phyloP scores from a whole-genome alignment of 2,329 filamentous ascomycete species.

The Pseudogymnoascus verrucosus region DNA sequence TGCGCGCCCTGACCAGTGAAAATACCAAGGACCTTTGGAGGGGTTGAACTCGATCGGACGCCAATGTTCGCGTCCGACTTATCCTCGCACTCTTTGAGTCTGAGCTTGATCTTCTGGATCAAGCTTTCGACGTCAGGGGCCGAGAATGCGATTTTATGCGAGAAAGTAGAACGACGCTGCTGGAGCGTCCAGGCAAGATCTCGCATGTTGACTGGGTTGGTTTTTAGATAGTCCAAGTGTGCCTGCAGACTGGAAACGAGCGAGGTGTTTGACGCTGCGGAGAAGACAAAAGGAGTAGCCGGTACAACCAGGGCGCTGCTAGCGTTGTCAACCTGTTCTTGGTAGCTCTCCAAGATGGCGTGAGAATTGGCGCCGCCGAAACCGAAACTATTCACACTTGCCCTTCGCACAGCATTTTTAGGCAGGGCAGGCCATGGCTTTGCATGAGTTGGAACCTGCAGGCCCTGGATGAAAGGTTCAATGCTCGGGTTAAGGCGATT shows the following conservation, averaged over 20 bases:
- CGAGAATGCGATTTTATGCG: slow-evolving; percentile 5
- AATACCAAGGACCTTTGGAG: slow-evolving; percentile 13
- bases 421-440: slow-evolving; percentile 17
- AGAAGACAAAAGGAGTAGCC: slow-evolving; percentile 15
- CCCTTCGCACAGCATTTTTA: slow-evolving; percentile 17
- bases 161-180: neutral
- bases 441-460: neutral
- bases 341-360: slow-evolving; percentile 30
- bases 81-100: neutral
- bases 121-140: slow-evolving; percentile 11
- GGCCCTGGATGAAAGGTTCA: slow-evolving; percentile 10
- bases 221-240: neutral
- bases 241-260: neutral
- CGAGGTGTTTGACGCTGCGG: slow-evolving; percentile 14
- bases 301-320: slow-evolving; percentile 23
- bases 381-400: slow-evolving; percentile 27
- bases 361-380: slow-evolving; percentile 42
- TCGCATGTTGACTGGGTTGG: neutral
- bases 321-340: slow-evolving; percentile 31
- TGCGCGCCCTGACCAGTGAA: slow-evolving; percentile 24
- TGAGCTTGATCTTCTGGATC: slow-evolving; percentile 9
- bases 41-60: neutral
- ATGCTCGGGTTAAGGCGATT: slow-evolving; percentile 29
- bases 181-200: neutral
- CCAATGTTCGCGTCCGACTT: neutral